Base-by-base conservation (phyloP, 768 basidiomycete species). In the Kondoa malvinella region DNA sequence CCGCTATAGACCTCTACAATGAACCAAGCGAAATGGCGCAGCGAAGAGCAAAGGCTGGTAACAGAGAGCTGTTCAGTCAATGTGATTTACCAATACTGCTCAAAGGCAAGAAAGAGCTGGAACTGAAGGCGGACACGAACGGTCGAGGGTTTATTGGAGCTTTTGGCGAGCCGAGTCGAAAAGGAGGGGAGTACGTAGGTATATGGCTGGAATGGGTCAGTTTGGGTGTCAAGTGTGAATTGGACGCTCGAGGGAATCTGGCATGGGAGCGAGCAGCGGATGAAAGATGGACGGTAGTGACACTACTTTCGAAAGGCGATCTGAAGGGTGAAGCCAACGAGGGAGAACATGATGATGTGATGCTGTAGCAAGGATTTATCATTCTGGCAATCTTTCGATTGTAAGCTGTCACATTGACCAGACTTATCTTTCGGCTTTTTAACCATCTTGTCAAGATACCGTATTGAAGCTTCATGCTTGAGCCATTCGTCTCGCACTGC, bases 1-100 rank as follows among this genome's bases (percentile, higher is more conserved):
- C 61, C 14, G 61, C 27, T 32, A 63, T 63, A 16, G 61, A 63
- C n/a, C 14, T 63, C 12, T 63, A 63, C 30, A 63, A 63, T 27
- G 12, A 17, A 16, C 16, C 14, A 63, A 15, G 14, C 8, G 30
- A 63, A 31, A 50, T 50, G 8, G 40, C 40, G 8, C 12, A 8
- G 8, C 8, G 40, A 50, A 50, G 40, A 50, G 40, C 40, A 8
- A 50, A 50, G 21, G 40, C 40, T 8, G 40, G 40, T 8, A 50
- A 50, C 40, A 50, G 21, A 50, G 21, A 8, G 12, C 21, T 50
- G 40, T 63, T 63, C 32, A 15, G 3, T 27, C 8, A 27, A 16
- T 63, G 32, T 32, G 16, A 27, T 16, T 33, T 63, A 17, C 61
- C 61, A 8, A 16, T 63, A 12, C 31, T 33, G 12, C 27, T 63